Evolutionary conservation across 139 green algal genomes (phyloP), one percentile per base, ranked within the genome.

Genomic region (Nannochloris sp.): DNA sequence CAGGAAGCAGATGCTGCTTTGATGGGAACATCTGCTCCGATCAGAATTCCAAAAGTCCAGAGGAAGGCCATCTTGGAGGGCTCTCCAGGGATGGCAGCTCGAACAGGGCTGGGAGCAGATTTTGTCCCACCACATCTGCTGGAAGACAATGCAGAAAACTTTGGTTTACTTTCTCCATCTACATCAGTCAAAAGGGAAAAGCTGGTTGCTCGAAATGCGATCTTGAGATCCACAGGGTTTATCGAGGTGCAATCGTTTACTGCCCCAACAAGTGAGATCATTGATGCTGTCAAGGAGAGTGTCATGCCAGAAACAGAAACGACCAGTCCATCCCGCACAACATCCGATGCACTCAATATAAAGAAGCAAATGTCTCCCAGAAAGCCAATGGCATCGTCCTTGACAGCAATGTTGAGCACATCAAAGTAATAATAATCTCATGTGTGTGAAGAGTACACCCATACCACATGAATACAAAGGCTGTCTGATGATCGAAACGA

Each of bases 111-210:
- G 37, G 63, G 56, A 5, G 26, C 56, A 6, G 51, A 53, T 8
- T 80, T 82, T 63, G 59, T 82, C 17, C 77, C 77, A 30, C 77
- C 77, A 1, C 77, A 83, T 69, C 57, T 83, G 25, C 26, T 83
- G 45, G 59, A 61, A 20, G 33, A 43, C n/a, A 8, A 31, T 33
- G 46, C 46, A 1, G 46, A 53, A 16, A 40, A 65, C 26, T 36
- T 56, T 10, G 25, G 28, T 16, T 68, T 65, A 29, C 20, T 73
- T 20, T 83, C 74, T 2, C 69, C 73, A 11, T 61, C 29, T 2
- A 49, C 74, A 11, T 51, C 59, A 12, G 49, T 78, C 14, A 80
- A 75, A 61, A 74, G 77, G 2, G 71, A 80, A 14, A 64, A 67
- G 45, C 48, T 84, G 33, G 28, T 70, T 43, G 63, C 72, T 16